Base-by-base conservation (phyloP, 1,284 basidiomycete species). In the Pseudozyma hubeiensis region DNA sequence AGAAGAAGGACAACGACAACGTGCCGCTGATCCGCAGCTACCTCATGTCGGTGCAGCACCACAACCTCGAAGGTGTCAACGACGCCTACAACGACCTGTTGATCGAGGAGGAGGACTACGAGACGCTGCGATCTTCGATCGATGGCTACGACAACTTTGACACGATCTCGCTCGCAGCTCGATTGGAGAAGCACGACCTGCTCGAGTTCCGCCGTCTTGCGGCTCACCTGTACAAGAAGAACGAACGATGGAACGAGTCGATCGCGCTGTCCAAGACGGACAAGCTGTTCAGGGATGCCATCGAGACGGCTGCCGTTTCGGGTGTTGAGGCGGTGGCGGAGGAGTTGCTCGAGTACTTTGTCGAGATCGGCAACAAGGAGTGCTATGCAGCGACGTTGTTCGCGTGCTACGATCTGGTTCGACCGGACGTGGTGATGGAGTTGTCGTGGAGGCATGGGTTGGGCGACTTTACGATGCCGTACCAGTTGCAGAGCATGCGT, bases 71-170 rank as follows among this genome's bases (percentile, higher is more conserved):
- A 80, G 93, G 94, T 17, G 94, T 99, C 82, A 99, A 99, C 84
- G 94, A 97, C 76, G 95, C 95, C 5, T 97, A 96, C 87, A 97
- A 98, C 83, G 93, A 94, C 80, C 87, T 99, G 35, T 88, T 99
- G 58, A 98, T 99, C 71, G 97, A 99, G 85, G 97, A 99, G 86
- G 97, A 99, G 86, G 96, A 99, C 85, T 94, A 94, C 87, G 94
- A 96, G 85, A 97, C 95, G 1, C 89, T 99, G 9, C 91, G 97
- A 13, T 94, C 94, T 83, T 94, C 93, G 24, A 94, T 99, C 71
- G 95, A 98, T 86, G 94, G 93, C 84, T 95, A 96, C 82, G 94
- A 98, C 86, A 97, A 97, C 86, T 99, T 97, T 87, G 93, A 99
- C 86, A 93, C 93, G 70, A 90, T 95, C 74, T 89, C 87, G 49